Evolutionary conservation across 2,329 filamentous ascomycete species (phyloP).

Genomic region (Aspergillus costaricaensis): DNA sequence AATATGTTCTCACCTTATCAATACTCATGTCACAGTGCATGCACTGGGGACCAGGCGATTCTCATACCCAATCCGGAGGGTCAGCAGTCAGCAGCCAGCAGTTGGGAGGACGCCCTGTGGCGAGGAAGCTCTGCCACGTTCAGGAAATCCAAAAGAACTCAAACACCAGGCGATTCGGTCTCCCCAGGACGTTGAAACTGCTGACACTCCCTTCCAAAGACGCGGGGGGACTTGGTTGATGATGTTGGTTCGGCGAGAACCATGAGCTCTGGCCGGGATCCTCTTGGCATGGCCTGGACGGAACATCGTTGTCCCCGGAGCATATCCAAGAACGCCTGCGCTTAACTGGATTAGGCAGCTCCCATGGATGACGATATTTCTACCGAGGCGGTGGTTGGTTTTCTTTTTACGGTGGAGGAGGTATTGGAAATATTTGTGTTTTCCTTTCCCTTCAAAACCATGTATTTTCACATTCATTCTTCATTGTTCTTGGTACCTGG

Average conservation of each 20-base stretch:
- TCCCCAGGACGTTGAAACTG: not conserved
- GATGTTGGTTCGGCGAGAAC: conserved; percentile 5
- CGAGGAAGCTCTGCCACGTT: not conserved
- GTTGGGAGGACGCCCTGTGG: not conserved
- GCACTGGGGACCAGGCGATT: conserved; percentile 15
- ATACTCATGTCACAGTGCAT: conserved; percentile 20
- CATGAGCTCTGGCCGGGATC: conserved; percentile 11
- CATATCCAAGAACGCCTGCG: not conserved
- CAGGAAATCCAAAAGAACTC: not conserved
- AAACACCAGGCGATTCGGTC: not conserved
- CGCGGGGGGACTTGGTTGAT: not conserved
- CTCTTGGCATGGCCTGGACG: conserved; percentile 11
- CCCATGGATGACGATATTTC: not conserved
- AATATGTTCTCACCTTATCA: conserved; percentile 20
- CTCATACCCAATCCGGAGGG: conserved; percentile 22
- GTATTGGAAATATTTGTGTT: too few species aligned
- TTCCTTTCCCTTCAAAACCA: too few species aligned
- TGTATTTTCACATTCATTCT: too few species aligned
- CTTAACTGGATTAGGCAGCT: not conserved
- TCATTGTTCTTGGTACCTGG: too few species aligned
- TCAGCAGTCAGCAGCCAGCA: conserved; percentile 10
- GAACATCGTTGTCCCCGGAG: conserved; percentile 8
- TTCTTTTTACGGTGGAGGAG: too few species aligned
- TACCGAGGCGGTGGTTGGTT: too few species aligned
- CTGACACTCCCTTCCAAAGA: not conserved